A percentile compares a stretch with the other conserved stretches of the same genome.
Evolutionary conservation across 1,139 yeast genomes (phyloP).

Genomic region (Candida sojae): DNA sequence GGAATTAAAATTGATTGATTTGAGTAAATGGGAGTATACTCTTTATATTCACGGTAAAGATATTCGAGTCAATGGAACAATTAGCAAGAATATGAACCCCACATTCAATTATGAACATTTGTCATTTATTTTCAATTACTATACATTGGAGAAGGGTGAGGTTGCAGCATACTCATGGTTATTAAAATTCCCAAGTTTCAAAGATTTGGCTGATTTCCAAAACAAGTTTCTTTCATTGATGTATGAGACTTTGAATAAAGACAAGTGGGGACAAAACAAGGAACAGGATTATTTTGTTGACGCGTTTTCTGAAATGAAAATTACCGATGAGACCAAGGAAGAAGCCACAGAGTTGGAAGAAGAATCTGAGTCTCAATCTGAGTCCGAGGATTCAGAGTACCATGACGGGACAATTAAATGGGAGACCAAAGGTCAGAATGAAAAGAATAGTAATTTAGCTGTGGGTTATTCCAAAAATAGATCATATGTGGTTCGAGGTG

Average conservation of each 20-base stretch:
- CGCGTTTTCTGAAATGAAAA: conserved; percentile 27
- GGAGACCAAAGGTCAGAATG: conserved; percentile 15
- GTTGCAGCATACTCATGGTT: conserved; percentile 60
- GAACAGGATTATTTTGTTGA: conserved; percentile 29
- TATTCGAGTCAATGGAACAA: conserved; percentile 39
- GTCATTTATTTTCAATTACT: conserved; percentile 69
- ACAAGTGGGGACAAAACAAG: conserved; percentile 40
- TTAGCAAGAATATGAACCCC: conserved; percentile 61
- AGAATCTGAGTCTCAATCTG: conserved; percentile 7
- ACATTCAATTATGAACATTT: conserved; percentile 58
- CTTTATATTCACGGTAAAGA: conserved; percentile 37
- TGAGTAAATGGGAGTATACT: conserved; percentile 55
- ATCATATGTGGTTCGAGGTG: conserved; percentile 76
- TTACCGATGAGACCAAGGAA: conserved; percentile 27
- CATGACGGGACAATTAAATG: conserved; percentile 23
- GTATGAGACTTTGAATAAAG: conserved; percentile 62
- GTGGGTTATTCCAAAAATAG: conserved; percentile 72
- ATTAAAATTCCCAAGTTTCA: conserved; percentile 49
- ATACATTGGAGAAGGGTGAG: conserved; percentile 20
- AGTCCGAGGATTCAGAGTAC: conserved; percentile 5
- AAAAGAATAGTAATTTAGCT: conserved; percentile 63
- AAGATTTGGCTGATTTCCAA: conserved; percentile 53
- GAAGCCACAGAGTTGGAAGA: conserved; percentile 15
- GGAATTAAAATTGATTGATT: conserved; percentile 41
- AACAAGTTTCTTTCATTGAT: conserved; percentile 49